phyloP scores from a whole-genome alignment of 495 filamentous ascomycete genomes.

The Penicillium alfredii region DNA sequence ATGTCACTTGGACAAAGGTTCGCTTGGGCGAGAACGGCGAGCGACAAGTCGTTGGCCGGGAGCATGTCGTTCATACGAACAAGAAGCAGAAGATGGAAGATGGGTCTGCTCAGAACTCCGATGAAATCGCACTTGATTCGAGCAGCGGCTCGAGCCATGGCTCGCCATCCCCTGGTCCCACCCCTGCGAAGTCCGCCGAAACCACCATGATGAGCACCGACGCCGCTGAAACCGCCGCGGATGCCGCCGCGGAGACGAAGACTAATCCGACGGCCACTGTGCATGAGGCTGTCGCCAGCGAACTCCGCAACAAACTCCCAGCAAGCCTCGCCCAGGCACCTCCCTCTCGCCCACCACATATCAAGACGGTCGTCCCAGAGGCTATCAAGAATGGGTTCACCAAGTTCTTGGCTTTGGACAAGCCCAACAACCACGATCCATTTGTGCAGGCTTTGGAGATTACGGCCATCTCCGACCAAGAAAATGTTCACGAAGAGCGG shows the following conservation, averaged over 20 bases:
- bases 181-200: no score
- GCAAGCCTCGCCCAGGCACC: slow-evolving; percentile 52
- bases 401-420: slow-evolving; percentile 84
- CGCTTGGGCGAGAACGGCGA: no score
- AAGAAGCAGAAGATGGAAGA: slow-evolving; percentile 24
- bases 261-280: neutral
- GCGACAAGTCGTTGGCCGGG: slow-evolving; percentile 4
- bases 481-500: slow-evolving; percentile 12
- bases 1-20: slow-evolving; percentile 12
- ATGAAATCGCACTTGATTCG: slow-evolving; percentile 51
- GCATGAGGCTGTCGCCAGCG: slow-evolving; percentile 42
- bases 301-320: slow-evolving; percentile 60
- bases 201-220: no score
- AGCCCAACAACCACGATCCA: slow-evolving; percentile 61
- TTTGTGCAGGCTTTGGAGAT: slow-evolving; percentile 75
- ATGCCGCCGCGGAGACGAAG: no score
- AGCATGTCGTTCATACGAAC: slow-evolving; percentile 2
- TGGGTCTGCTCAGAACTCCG: slow-evolving; percentile 33
- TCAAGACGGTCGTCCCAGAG: slow-evolving; percentile 36
- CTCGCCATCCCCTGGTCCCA: no score
- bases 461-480: slow-evolving; percentile 30
- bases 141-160: slow-evolving; percentile 40
- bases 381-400: slow-evolving; percentile 69
- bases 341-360: slow-evolving; percentile 15
- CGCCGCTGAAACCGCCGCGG: no score